phyloP scores from a whole-genome alignment of 257 asterid species.

The Voacanga thouarsii region DNA sequence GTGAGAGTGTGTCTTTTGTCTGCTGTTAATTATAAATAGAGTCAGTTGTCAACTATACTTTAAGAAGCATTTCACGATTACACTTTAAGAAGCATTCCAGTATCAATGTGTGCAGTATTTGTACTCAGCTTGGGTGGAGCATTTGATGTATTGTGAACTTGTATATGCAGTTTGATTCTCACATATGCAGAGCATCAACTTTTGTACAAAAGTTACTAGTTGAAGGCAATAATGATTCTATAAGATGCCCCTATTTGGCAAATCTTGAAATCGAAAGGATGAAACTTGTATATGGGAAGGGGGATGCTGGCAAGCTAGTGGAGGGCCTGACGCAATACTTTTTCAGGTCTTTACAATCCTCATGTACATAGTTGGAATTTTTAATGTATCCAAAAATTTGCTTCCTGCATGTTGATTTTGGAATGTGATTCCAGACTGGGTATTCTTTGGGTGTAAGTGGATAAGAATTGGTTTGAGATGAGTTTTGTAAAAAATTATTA shows the following conservation, averaged over 20 bases:
- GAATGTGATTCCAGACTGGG: not conserved
- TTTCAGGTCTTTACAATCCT: slow-evolving; percentile 43
- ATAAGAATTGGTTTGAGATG: no score
- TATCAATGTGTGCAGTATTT: slow-evolving; percentile 11
- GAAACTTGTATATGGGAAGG: slow-evolving; percentile 66
- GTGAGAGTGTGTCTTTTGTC: slow-evolving; percentile 44
- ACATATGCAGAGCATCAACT: slow-evolving; percentile 61
- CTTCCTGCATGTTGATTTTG: not conserved
- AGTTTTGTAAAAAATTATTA: no score
- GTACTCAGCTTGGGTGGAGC: slow-evolving; percentile 9
- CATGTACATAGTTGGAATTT: slow-evolving; percentile 4
- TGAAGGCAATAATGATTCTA: slow-evolving; percentile 39
- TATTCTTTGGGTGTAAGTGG: no score
- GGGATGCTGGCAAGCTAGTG: slow-evolving; percentile 52
- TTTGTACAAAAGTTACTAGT: slow-evolving; percentile 52
- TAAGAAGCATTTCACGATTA: not conserved
- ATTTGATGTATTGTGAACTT: slow-evolving; percentile 26
- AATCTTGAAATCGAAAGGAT: slow-evolving; percentile 78
- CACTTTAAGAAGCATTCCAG: not conserved
- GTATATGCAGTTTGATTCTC: slow-evolving; percentile 72
- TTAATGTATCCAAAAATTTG: slow-evolving; percentile 1
- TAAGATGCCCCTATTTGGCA: slow-evolving; percentile 80
- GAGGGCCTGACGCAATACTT: slow-evolving; percentile 68
- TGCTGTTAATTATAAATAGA: not conserved
- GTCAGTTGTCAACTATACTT: slow-evolving; percentile 6